These are phyloP conservation scores for Grosmannia clavigera DNA, from an alignment of 2,329 filamentous ascomycete species.

Conservation along the genomic window DNA sequence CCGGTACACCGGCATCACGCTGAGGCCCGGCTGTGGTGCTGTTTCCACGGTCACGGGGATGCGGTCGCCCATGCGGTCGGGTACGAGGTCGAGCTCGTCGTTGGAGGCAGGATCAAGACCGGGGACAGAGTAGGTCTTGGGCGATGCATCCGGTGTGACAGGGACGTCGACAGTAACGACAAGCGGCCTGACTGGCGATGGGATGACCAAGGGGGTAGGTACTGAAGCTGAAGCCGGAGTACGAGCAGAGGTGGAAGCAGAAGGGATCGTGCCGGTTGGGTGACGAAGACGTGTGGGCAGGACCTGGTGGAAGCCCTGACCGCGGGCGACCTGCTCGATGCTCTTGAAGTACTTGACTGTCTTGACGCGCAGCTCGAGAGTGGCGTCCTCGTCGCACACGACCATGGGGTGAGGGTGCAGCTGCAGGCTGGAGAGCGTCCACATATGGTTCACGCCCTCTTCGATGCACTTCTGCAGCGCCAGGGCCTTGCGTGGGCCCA, in stretches of 20 bases:
- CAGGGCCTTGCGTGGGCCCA: conserved; percentile 59
- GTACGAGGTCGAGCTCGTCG: conserved; percentile 44
- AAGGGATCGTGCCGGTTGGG: background rate
- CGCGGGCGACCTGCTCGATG: conserved; percentile 41
- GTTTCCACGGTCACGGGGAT: conserved; percentile 21
- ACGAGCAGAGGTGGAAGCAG: conserved; percentile 11
- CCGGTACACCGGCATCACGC: conserved; percentile 11
- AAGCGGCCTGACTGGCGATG: conserved; percentile 7
- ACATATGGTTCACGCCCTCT: conserved; percentile 67
- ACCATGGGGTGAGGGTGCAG: conserved; percentile 61
- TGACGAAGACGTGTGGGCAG: conserved; percentile 42
- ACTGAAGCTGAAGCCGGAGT: conserved; percentile 21
- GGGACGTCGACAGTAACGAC: conserved; percentile 25
- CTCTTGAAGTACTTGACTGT: conserved; percentile 53
- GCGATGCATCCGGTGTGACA: conserved; percentile 18
- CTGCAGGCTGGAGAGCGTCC: conserved; percentile 63
- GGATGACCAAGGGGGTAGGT: conserved; percentile 5
- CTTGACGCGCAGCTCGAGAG: conserved; percentile 51
- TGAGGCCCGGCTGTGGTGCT: conserved; percentile 1
- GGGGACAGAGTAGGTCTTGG: conserved; percentile 35
- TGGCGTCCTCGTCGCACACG: conserved; percentile 63
- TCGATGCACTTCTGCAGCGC: conserved; percentile 64
- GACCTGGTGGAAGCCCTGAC: conserved; percentile 32
- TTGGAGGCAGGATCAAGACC: background rate
- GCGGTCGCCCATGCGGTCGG: conserved; percentile 48